These are phyloP conservation scores for Theobroma grandiflorum DNA, from an alignment of 441 rosid genomes.

Conservation along the genomic window DNA sequence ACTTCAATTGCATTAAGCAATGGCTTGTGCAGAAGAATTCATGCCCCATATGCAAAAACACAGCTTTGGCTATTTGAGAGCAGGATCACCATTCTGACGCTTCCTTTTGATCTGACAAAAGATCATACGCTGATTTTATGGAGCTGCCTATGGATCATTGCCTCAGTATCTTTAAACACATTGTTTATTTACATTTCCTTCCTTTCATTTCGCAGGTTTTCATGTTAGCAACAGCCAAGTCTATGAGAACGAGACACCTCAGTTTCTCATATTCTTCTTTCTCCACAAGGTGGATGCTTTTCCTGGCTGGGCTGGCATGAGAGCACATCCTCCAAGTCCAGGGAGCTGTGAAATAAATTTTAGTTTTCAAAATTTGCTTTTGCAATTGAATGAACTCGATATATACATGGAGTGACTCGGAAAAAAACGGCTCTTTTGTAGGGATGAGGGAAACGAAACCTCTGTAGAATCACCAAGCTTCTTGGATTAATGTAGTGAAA, in stretches of 20 bases:
- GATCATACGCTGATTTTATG: not conserved
- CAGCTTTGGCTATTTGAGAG: constrained; percentile 16
- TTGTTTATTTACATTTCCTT: not conserved
- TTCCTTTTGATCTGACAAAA: not conserved
- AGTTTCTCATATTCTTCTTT: not conserved
- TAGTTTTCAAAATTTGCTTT: not conserved
- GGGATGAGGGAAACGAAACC: not conserved
- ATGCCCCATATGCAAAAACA: constrained; percentile 57
- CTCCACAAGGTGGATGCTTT: not conserved
- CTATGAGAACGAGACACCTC: not conserved
- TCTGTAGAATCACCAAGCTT: not conserved
- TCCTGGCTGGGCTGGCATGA: not conserved
- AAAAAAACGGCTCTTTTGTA: not conserved
- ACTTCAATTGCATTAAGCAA: constrained; percentile 45
- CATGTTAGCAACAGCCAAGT: not conserved
- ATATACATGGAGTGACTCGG: not conserved
- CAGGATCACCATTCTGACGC: not conserved
- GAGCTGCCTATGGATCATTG: not conserved
- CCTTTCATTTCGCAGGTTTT: not conserved
- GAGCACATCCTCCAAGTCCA: not conserved
- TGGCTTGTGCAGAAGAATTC: constrained; percentile 53
- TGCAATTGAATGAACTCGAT: not conserved
- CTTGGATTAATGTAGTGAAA: not conserved
- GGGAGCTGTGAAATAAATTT: not conserved
- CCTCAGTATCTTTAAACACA: not conserved